A percentile compares a stretch with the other conserved stretches of the same genome.
phyloP scores from a whole-genome alignment of 176 grass and related monocot species.

The Cenchrus purpureus region DNA sequence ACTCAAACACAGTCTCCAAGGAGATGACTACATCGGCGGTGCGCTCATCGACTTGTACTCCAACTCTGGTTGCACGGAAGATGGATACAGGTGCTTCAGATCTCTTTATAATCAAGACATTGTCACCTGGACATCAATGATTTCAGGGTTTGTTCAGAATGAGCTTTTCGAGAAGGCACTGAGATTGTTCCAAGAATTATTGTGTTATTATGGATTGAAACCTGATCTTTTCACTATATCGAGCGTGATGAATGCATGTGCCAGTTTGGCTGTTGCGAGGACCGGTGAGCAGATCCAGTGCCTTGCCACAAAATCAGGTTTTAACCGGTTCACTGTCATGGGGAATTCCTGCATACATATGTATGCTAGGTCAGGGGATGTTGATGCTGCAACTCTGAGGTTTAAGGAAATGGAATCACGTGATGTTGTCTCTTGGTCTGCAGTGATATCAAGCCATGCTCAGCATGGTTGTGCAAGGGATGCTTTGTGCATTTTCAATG shows the following conservation, averaged over 20 bases:
- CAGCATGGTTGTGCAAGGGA: conserved; percentile 70
- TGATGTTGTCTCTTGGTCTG: conserved; percentile 79
- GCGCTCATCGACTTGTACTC: conserved; percentile 72
- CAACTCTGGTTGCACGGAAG: conserved; percentile 52
- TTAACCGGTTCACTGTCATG: conserved; percentile 52
- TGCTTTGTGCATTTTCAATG: conserved; percentile 55
- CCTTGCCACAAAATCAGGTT: conserved; percentile 61
- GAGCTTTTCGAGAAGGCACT: conserved; percentile 62
- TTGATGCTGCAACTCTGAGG: conserved; percentile 56
- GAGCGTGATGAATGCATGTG: conserved; percentile 69
- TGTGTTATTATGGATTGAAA: conserved; percentile 49
- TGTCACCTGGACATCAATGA: conserved; percentile 75
- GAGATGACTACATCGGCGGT: conserved; percentile 67
- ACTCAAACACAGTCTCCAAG: conserved; percentile 53
- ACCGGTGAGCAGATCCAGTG: conserved; percentile 69
- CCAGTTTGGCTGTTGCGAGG: conserved; percentile 65
- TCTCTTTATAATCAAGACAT: conserved; percentile 59
- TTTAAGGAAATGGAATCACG: conserved; percentile 71
- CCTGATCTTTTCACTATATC: conserved; percentile 73
- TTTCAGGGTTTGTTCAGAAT: conserved; percentile 70
- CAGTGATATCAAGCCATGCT: conserved; percentile 72
- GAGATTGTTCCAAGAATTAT: conserved; percentile 55
- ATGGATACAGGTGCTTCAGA: conserved; percentile 67
- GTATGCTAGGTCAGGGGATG: conserved; percentile 79
- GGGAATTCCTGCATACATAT: conserved; percentile 81